Evolutionary conservation across 306 rosid species (phyloP), one percentile per base, ranked within the genome.

Genomic region (Sechiopsis laciniata): DNA sequence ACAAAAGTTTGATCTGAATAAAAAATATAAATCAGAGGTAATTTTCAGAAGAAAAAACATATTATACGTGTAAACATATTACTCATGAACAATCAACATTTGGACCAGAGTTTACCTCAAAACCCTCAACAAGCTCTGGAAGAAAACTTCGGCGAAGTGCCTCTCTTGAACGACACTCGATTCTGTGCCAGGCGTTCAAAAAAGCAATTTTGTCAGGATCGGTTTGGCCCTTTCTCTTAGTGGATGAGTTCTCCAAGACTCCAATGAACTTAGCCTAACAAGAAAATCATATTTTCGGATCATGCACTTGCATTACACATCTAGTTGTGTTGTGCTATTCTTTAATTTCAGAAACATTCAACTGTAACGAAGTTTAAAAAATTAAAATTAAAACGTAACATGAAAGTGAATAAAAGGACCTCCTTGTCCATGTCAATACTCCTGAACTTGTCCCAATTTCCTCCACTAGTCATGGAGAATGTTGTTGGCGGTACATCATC

Each of bases 391-490:
- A 26, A 61, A 61, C 8, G 24, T 14, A 48, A 59, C 48, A 56
- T 22, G 65, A 65, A 55, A n/a, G 64, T 65, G 69, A 69, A 59
- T 74, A 78, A 56, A 73, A 68, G 69, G 76, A 94, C 98, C 97
- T 94, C 96, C 83, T 82, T 85, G 73, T 94, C 99, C 99, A 91
- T 94, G 92, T 94, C 99, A 64, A 91, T 91, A 83, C 81, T 94
- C 89, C 99, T 86, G 81, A 94, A 89, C 65, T 85, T 82, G 80
- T 94, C 99, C 96, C 97, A 94, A 77, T 87, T 91, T 80, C 67
- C 95, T 73, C 71, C 87, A 81, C 87, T 84, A 71, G 96, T 78
- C 99, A 84, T 82, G 84, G 78, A 82, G 85, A 91, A 94, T 70
- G 90, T 78, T 50, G 99, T 90, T 37, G 87, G 89, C 6, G 89